A percentile compares a stretch with the other conserved stretches of the same genome.
phyloP scores from a whole-genome alignment of 352 stramenopile genomes.

The Halophytophthora polymorphica region DNA sequence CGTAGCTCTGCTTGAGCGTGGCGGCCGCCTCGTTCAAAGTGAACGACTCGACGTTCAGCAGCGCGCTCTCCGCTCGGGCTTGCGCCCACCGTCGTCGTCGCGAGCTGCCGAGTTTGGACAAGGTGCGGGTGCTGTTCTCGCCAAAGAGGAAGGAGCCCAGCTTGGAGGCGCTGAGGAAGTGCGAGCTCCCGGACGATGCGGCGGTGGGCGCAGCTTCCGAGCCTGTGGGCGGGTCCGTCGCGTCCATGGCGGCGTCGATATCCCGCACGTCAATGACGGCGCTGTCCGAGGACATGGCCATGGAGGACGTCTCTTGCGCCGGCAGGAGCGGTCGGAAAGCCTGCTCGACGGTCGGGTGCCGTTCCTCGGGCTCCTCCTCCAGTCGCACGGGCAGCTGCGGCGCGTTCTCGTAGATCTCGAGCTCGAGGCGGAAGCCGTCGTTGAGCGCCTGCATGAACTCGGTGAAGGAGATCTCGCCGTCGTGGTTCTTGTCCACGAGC shows the following conservation, averaged over 20 bases:
- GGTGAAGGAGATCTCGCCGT: constrained; percentile 59
- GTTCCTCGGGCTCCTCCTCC: constrained; percentile 4
- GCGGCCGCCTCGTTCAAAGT: constrained; percentile 45
- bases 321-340: not conserved
- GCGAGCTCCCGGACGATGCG: constrained; percentile 10
- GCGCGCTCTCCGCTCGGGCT: constrained; percentile 18
- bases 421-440: constrained; percentile 63
- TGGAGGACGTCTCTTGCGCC: constrained; percentile 10
- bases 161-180: constrained; percentile 12
- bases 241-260: constrained; percentile 3
- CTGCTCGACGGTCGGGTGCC: not conserved
- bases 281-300: constrained; percentile 24
- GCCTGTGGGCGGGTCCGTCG: constrained; percentile 4
- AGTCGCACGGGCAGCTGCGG: constrained; percentile 12
- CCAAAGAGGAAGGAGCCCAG: constrained; percentile 13
- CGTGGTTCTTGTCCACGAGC: constrained; percentile 62
- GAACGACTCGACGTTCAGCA: constrained; percentile 59
- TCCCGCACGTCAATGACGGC: constrained; percentile 19
- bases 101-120: not conserved
- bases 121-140: not conserved
- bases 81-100: constrained; percentile 11
- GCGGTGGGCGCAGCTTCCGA: constrained; percentile 18
- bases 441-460: constrained; percentile 82
- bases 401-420: constrained; percentile 62
- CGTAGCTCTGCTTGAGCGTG: constrained; percentile 46